Evolutionary conservation across 169 alveolate species (phyloP), one percentile per base, ranked within the genome.

Genomic region (Plasmodium berghei): DNA sequence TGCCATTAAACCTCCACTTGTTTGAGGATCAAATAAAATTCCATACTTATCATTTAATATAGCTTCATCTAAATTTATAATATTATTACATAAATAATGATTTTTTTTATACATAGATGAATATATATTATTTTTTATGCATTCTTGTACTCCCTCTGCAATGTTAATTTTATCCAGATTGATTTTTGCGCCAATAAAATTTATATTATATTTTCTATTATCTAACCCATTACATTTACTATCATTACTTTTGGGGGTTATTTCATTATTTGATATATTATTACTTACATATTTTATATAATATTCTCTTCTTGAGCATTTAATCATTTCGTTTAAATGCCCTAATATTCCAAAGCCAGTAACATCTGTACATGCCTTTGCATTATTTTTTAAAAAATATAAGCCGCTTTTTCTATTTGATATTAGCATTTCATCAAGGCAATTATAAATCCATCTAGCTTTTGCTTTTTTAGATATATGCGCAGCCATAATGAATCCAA

Each of bases 401-500:
- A 86, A 71, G 1, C 91, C 91, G 59, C 87, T 48, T 34, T 86
- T 72, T 28, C 71, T 86, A 86, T 86, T 86, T 49, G 91, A 86
- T 55, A 86, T 61, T 45, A 86, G 55, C 91, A 86, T 86, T 71
- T 86, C 91, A 48, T 86, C 91, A 56, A 86, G 91, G 42, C 87
- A 86, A 34, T 42, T 86, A 56, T 86, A 86, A 14, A 86, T 59
- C 91, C 91, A 86, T 42, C 91, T 86, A 59, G 83, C 91, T 71
- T 86, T 86, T 16, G 91, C 91, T 54, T 86, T 71, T 71, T 86
- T 86, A 10, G 48, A 42, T 70, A 86, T 71, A 66, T 86, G 86
- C 14, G 91, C 91, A 58, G 91, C 91, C 91, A 86, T 86, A 55
- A 86, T 86, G 66, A 86, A 86, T n/a, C 91, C 91, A 49, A 86